phyloP scores from a whole-genome alignment of 1,284 basidiomycete species.

The Meripilus lineatus region DNA sequence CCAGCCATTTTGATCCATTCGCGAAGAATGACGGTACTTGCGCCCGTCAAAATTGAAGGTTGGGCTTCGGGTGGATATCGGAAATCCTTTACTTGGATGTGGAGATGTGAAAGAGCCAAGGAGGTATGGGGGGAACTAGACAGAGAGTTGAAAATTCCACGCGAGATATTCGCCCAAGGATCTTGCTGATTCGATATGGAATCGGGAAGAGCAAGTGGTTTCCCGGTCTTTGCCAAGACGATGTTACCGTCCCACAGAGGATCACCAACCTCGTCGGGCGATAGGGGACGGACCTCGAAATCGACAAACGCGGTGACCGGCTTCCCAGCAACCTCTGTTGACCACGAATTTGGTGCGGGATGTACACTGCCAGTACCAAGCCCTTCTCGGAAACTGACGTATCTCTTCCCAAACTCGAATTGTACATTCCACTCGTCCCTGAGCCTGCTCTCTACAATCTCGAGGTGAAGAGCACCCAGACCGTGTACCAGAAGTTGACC shows the following conservation, averaged over 20 bases:
- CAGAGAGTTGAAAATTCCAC: conserved; percentile 63
- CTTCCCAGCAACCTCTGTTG: conserved; percentile 57
- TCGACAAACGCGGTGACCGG: conserved; percentile 40
- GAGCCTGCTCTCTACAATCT: conserved; percentile 80
- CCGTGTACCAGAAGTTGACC: conserved; percentile 84
- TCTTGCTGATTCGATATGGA: conserved; percentile 36
- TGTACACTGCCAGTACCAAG: conserved; percentile 36
- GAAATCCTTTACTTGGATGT: conserved; percentile 46
- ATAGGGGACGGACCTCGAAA: conserved; percentile 49
- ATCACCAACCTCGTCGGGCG: conserved; percentile 54
- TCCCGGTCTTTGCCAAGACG: conserved; percentile 49
- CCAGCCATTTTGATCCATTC: conserved; percentile 53
- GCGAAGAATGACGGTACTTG: conserved; percentile 58
- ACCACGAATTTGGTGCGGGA: conserved; percentile 42
- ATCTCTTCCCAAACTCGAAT: conserved; percentile 73
- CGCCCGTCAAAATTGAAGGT: conserved; percentile 56
- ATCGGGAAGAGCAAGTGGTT: conserved; percentile 50
- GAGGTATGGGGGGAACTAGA: conserved; percentile 75
- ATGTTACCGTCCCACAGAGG: conserved; percentile 71
- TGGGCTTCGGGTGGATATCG: conserved; percentile 36
- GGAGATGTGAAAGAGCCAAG: conserved; percentile 59
- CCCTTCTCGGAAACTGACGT: conserved; percentile 79
- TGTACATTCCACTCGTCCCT: conserved; percentile 76
- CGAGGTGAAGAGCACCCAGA: conserved; percentile 81
- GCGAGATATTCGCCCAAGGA: conserved; percentile 47